Percentiles rank a stretch among this genome's conserved stretches.
These are phyloP conservation scores for Dioscorea dumetorum DNA, from an alignment of 106 monocot species.

Conservation along the genomic window DNA sequence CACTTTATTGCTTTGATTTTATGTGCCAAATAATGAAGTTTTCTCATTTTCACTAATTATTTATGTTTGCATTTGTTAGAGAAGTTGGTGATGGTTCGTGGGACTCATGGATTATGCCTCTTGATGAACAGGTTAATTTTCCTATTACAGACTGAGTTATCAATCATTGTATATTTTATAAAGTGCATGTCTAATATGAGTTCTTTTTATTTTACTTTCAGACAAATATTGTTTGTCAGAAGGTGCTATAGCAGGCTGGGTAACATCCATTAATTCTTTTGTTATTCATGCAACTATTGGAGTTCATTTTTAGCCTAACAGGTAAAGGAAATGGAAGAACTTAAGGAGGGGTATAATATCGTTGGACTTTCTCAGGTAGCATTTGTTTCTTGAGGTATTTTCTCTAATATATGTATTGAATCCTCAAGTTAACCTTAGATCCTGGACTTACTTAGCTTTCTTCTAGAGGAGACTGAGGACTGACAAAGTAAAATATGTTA, in stretches of 20 bases:
- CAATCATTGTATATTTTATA: neutral
- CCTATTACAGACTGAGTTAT: neutral
- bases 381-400: no score
- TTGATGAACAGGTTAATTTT: constrained; percentile 29
- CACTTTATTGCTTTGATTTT: no score
- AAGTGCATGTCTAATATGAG: neutral
- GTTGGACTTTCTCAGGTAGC: constrained; percentile 48
- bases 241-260: constrained; percentile 11
- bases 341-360: constrained; percentile 32
- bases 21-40: no score
- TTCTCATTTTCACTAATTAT: neutral
- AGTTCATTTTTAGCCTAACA: constrained; percentile 1
- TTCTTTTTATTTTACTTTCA: constrained; percentile 8
- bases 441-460: no score
- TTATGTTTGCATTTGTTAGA: constrained; percentile 2
- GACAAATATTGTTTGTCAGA: constrained; percentile 27
- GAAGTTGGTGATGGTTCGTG: constrained; percentile 39
- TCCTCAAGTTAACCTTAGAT: no score
- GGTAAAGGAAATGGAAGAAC: constrained; percentile 45
- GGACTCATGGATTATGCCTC: constrained; percentile 45
- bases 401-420: no score
- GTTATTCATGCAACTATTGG: neutral
- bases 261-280: neutral
- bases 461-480: no score
- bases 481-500: no score